A percentile compares a stretch with the other conserved stretches of the same genome.
These are phyloP conservation scores for Aphanoascus verrucosus DNA, from an alignment of 2,329 filamentous ascomycete genomes.

Conservation along the genomic window DNA sequence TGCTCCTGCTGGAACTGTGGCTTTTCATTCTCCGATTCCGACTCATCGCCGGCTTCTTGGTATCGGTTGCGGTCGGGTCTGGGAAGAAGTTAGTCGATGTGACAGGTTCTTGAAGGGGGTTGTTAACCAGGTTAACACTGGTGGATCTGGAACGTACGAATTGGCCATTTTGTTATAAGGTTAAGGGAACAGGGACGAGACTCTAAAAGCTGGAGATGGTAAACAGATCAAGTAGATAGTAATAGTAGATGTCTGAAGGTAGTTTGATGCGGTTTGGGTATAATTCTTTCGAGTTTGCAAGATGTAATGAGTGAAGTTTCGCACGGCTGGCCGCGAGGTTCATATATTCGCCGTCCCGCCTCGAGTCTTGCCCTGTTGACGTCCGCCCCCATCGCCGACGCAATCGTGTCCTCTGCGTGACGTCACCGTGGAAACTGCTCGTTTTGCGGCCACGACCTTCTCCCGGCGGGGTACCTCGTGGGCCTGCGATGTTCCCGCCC, in stretches of 20 bases:
- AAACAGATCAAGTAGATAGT: neutral
- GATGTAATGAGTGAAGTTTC: neutral
- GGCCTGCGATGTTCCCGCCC: too few relatives aligned
- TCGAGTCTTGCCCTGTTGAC: neutral
- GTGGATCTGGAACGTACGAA: slow-evolving; percentile 1
- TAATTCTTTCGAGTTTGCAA: neutral
- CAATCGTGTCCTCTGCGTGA: neutral
- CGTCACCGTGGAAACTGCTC: neutral
- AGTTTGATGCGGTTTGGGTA: too few relatives aligned
- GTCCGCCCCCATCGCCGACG: neutral
- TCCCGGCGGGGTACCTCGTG: too few relatives aligned
- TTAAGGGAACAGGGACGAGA: neutral
- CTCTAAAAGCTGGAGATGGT: neutral
- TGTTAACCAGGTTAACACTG: neutral
- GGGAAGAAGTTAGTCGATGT: neutral
- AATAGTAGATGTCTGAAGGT: too few relatives aligned
- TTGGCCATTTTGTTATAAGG: slow-evolving; percentile 8
- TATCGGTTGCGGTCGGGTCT: slow-evolving; percentile 5
- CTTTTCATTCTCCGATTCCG: slow-evolving; percentile 4
- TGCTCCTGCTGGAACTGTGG: neutral
- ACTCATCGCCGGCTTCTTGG: slow-evolving; percentile 1
- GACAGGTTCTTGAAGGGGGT: neutral
- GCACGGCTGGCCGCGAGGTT: neutral
- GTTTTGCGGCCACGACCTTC: too few relatives aligned
- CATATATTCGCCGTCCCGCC: neutral